Evolutionary conservation across 352 stramenopile genomes (phyloP).

Genomic region (Globisporangium ultimum): DNA sequence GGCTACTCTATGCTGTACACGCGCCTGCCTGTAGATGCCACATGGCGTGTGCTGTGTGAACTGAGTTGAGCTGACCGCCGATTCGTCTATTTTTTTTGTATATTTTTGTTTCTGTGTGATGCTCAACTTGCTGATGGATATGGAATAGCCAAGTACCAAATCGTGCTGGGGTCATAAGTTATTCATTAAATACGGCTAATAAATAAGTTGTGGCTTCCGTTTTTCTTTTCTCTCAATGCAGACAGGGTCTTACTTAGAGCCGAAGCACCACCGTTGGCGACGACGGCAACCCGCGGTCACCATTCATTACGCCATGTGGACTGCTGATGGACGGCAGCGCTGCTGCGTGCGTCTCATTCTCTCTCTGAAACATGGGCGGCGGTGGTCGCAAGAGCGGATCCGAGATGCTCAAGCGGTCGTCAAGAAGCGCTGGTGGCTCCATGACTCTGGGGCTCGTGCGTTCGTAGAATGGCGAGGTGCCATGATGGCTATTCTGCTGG

Average conservation of each 20-base stretch:
- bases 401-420: neutral
- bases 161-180: conserved; percentile 41
- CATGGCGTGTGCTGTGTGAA: neutral
- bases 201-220: too few species aligned
- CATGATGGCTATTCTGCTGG: neutral
- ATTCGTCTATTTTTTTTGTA: neutral
- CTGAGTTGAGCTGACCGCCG: neutral
- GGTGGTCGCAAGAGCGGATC: conserved; percentile 3
- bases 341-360: neutral
- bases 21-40: neutral
- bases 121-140: neutral
- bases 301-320: neutral
- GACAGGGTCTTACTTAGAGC: too few species aligned
- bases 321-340: conserved; percentile 1
- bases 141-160: conserved; percentile 72
- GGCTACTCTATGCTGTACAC: neutral
- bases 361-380: neutral
- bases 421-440: neutral
- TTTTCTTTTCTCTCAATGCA: too few species aligned
- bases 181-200: too few species aligned
- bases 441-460: neutral
- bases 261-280: too few species aligned
- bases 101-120: neutral
- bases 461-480: too few species aligned
- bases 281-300: neutral